Conservation (phyloP, 2,329 filamentous ascomycete genomes). For the Fusarium musae region DNA sequence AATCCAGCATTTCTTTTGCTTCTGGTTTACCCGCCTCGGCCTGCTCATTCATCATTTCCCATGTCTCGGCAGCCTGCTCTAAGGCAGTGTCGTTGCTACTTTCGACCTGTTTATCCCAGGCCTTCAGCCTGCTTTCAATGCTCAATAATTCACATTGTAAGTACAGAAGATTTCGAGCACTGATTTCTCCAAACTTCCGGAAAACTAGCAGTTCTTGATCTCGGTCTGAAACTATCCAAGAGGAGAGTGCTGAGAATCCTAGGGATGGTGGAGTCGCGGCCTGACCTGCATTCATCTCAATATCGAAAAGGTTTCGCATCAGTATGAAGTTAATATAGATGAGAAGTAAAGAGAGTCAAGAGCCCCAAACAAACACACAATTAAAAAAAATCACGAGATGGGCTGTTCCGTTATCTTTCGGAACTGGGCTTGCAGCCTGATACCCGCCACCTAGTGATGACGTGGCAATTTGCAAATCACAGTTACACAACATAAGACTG, state of each 20-base stretch:
- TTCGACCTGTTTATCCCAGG: neutral
- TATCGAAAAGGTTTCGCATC: neutral
- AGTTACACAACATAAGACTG: no score
- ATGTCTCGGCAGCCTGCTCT: neutral
- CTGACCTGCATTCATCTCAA: neutral
- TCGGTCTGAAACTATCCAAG: neutral
- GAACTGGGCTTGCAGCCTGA: no score
- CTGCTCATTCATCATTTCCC: slow-evolving; percentile 7
- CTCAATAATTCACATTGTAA: neutral
- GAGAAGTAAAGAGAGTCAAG: no score
- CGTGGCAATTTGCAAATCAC: no score
- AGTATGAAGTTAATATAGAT: no score
- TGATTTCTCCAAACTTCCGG: neutral
- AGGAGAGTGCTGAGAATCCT: neutral
- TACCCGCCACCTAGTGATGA: no score
- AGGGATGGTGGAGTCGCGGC: accelerated
- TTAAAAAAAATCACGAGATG: no score
- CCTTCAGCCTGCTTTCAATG: neutral
- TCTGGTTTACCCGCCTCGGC: accelerated
- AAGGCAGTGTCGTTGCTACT: neutral
- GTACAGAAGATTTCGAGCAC: slow-evolving; percentile 1
- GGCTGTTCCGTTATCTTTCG: no score
- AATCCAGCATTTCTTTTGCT: neutral
- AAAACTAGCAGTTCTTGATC: neutral
- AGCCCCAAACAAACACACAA: no score